Conservation (phyloP, 1,139 yeast species). For the Suhomyces wounanorum region DNA sequence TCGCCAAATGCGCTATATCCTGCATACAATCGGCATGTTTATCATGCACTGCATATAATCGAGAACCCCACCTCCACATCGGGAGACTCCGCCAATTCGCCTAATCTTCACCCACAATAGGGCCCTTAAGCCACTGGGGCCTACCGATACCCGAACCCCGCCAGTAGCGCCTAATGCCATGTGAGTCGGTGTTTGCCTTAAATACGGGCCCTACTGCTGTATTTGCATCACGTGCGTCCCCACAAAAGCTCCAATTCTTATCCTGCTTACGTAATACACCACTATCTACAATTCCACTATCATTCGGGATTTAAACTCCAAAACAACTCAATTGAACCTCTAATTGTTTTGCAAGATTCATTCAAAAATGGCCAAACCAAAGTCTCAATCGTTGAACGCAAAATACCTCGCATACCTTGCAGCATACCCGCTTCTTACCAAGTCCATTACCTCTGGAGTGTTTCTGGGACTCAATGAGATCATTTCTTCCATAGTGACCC, state of each 20-base stretch:
- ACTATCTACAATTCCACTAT: not conserved
- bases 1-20: not conserved
- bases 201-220: not conserved
- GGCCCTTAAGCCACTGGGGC: not conserved
- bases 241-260: not conserved
- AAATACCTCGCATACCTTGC: slow-evolving; percentile 45
- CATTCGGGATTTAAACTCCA: not conserved
- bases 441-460: slow-evolving; percentile 59
- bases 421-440: slow-evolving; percentile 59
- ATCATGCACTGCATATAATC: not conserved
- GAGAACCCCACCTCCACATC: not conserved
- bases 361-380: slow-evolving; percentile 2
- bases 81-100: not conserved
- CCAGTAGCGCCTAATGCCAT: not conserved
- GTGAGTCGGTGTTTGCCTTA: not conserved
- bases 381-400: slow-evolving; percentile 17
- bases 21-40: not conserved
- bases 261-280: not conserved
- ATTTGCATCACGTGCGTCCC: not conserved
- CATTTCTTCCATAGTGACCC: slow-evolving; percentile 55
- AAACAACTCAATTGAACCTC: too few species aligned
- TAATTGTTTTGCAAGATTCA: not conserved
- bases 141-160: not conserved
- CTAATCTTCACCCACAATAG: not conserved
- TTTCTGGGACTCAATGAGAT: slow-evolving; percentile 61